Percentiles rank a stretch among this genome's conserved stretches.
Conservation (phyloP, 2,329 filamentous ascomycete species). For the Coniochaeta prunicola region DNA sequence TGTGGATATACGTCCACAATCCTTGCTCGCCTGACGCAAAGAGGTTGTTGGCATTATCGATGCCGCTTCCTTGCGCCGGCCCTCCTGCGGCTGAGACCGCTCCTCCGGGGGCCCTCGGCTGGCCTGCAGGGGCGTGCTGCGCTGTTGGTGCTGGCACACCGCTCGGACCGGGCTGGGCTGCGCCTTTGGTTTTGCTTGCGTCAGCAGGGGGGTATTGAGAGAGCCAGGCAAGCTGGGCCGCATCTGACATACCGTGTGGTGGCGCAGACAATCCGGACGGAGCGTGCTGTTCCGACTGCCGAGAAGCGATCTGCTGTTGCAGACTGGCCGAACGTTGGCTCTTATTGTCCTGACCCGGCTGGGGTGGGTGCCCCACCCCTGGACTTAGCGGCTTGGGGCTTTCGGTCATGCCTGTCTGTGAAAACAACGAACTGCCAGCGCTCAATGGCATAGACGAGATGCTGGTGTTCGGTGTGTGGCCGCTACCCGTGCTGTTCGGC, state of each 20-base stretch:
- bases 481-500: slow-evolving; percentile 32
- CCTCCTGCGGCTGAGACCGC: slow-evolving; percentile 27
- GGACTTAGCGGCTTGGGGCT: slow-evolving; percentile 80
- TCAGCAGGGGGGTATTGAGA: slow-evolving; percentile 21
- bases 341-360: slow-evolving; percentile 42
- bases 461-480: slow-evolving; percentile 41
- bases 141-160: slow-evolving; percentile 2
- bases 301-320: slow-evolving; percentile 48
- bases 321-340: slow-evolving; percentile 57
- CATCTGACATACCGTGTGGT: slow-evolving; percentile 26
- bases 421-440: slow-evolving; percentile 53
- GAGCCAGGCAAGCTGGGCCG: slow-evolving; percentile 18
- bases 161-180: slow-evolving; percentile 3
- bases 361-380: slow-evolving; percentile 43
- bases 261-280: slow-evolving; percentile 14
- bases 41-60: slow-evolving; percentile 59
- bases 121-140: slow-evolving; percentile 9
- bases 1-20: slow-evolving; percentile 66
- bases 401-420: slow-evolving; percentile 70
- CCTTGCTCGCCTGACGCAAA: slow-evolving; percentile 55
- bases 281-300: slow-evolving; percentile 10
- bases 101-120: slow-evolving; percentile 30
- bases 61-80: slow-evolving; percentile 19
- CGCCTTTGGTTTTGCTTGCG: slow-evolving; percentile 32
- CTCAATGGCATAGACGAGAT: slow-evolving; percentile 40